A percentile compares a stretch with the other conserved stretches of the same genome.
Evolutionary conservation across 1,284 basidiomycete genomes (phyloP).

Genomic region (Cryptococcus floricola): DNA sequence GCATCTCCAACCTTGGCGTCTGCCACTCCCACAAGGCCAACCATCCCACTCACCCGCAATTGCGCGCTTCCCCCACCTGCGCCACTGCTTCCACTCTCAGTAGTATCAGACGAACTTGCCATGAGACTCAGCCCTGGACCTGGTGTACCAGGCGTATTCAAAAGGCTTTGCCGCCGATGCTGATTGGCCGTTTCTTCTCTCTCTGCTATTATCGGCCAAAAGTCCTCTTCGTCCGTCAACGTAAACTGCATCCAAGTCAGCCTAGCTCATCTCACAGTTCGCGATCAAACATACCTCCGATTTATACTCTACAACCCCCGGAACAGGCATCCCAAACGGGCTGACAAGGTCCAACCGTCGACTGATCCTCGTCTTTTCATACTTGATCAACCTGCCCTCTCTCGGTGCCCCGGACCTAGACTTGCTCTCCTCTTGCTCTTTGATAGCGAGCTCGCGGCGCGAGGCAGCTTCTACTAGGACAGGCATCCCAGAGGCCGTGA

Average conservation of each 20-base stretch:
- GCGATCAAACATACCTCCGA: slow-evolving; percentile 15
- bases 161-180: slow-evolving; percentile 8
- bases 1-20: neutral
- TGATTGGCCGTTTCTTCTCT: slow-evolving; percentile 14
- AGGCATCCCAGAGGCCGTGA: slow-evolving; percentile 6
- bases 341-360: slow-evolving; percentile 5
- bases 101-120: too few relatives aligned
- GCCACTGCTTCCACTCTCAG: neutral
- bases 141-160: neutral
- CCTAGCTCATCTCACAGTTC: neutral
- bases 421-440: slow-evolving; percentile 5
- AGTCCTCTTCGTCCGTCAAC: slow-evolving; percentile 24
- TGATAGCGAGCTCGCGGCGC: slow-evolving; percentile 9
- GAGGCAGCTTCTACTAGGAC: slow-evolving; percentile 11
- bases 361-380: slow-evolving; percentile 17
- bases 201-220: slow-evolving; percentile 28
- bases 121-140: too few relatives aligned
- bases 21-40: neutral
- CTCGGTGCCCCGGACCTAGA: neutral
- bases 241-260: slow-evolving; percentile 16
- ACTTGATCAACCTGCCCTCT: slow-evolving; percentile 4
- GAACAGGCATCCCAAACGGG: slow-evolving; percentile 24
- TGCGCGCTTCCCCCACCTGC: neutral
- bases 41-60: neutral
- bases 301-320: slow-evolving; percentile 18